Conservation (phyloP, 306 rosid species). For the Amphicarpaea edgeworthii region DNA sequence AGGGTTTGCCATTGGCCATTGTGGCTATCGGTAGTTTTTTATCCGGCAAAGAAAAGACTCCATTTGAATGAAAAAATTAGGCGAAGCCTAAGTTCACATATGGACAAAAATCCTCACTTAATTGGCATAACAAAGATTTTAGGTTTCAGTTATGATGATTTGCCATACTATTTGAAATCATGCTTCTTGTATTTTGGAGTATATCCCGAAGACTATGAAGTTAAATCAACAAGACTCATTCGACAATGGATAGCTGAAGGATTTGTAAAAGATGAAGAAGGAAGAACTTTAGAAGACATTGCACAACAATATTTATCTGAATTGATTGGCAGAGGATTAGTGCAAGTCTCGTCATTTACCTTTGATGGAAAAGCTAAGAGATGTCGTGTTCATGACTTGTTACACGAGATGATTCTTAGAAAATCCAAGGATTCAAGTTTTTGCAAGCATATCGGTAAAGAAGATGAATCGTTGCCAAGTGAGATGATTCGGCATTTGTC, state of each 20-base stretch:
- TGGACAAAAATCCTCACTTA: not conserved
- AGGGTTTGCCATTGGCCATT: conserved; percentile 30
- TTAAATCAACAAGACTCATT: conserved; percentile 2
- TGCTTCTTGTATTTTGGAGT: conserved; percentile 45
- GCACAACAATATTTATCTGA: conserved; percentile 31
- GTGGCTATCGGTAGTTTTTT: conserved; percentile 14
- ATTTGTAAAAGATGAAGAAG: conserved; percentile 11
- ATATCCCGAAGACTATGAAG: conserved; percentile 33
- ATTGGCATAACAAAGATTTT: conserved; percentile 11
- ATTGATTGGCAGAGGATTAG: conserved; percentile 22
- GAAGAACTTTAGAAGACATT: conserved; percentile 25
- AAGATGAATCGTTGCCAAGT: not conserved
- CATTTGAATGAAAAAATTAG: not conserved
- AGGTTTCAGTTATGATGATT: conserved; percentile 37
- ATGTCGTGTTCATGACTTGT: conserved; percentile 18
- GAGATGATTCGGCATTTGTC: not conserved
- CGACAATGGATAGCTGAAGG: conserved; percentile 40
- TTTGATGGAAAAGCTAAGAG: conserved; percentile 22
- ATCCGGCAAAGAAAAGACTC: conserved; percentile 7
- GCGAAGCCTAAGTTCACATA: not conserved
- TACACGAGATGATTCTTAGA: conserved; percentile 7
- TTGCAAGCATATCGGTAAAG: not conserved
- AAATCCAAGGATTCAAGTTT: conserved; percentile 24
- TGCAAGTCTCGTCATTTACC: conserved; percentile 15
- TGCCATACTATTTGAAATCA: conserved; percentile 40